Conservation (phyloP, 2,329 filamentous ascomycete genomes). For the Fusarium fujikuroi region DNA sequence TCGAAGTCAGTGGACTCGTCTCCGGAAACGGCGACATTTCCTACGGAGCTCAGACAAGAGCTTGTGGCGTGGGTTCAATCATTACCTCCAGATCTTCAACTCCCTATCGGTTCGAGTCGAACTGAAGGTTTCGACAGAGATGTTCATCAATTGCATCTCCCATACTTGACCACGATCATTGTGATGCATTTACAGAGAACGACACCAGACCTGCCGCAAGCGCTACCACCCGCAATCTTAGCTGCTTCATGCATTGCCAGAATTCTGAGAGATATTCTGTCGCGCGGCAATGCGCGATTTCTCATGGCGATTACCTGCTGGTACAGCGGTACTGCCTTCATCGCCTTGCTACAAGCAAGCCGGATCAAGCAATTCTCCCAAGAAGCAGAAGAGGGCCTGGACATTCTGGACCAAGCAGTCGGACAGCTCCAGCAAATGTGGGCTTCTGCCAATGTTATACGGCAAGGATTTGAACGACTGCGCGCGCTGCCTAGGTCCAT, state of each 20-base stretch:
- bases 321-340: constrained; percentile 55
- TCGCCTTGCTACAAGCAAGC: constrained; percentile 53
- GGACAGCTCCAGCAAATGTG: constrained; percentile 37
- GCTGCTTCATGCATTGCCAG: constrained; percentile 37
- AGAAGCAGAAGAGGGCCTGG: constrained; percentile 33
- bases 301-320: constrained; percentile 57
- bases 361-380: constrained; percentile 31
- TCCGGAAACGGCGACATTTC: constrained; percentile 7
- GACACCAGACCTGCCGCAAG: constrained; percentile 49
- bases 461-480: constrained; percentile 36
- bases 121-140: constrained; percentile 52
- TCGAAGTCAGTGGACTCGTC: constrained; percentile 26
- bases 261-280: constrained; percentile 50
- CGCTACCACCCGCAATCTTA: constrained; percentile 29
- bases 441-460: constrained; percentile 38
- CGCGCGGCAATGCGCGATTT: constrained; percentile 52
- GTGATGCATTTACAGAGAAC: constrained; percentile 52
- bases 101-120: constrained; percentile 14
- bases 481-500: constrained; percentile 14
- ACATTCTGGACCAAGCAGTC: constrained; percentile 35
- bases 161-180: constrained; percentile 55
- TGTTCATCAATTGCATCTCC: constrained; percentile 55
- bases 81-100: constrained; percentile 28
- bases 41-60: constrained; percentile 26
- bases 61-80: constrained; percentile 32